Conservation (phyloP, 305 asterid genomes). For the Galium porrigens region DNA sequence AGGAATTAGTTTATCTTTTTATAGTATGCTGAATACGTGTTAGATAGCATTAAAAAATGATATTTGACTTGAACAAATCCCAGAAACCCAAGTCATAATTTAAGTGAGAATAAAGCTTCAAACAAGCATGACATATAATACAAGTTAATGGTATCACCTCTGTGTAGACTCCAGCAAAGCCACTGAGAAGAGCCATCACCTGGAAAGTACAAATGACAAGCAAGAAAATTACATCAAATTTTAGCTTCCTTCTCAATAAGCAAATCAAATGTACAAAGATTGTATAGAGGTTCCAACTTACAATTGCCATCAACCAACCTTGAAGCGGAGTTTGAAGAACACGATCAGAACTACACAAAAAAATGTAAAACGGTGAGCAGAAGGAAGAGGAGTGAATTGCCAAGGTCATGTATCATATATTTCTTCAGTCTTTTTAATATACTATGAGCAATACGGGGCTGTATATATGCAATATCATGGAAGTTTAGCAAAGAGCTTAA, state of each 20-base stretch:
- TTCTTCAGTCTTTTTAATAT: not conserved
- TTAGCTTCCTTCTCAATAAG: not conserved
- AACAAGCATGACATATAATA: slow-evolving; percentile 2
- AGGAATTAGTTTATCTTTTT: not conserved
- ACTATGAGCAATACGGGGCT: not conserved
- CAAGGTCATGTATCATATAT: not conserved
- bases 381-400: slow-evolving; percentile 11
- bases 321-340: slow-evolving; percentile 85
- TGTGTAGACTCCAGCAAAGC: slow-evolving; percentile 97
- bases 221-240: slow-evolving; percentile 1
- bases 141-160: slow-evolving; percentile 44
- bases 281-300: slow-evolving; percentile 38
- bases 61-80: not conserved
- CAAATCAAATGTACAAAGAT: not conserved
- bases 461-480: not conserved
- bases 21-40: slow-evolving; percentile 2
- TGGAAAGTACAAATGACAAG: slow-evolving; percentile 26
- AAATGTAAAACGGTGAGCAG: slow-evolving; percentile 22
- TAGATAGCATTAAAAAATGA: not conserved
- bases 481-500: slow-evolving; percentile 1
- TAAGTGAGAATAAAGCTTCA: not conserved
- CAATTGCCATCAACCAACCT: slow-evolving; percentile 99
- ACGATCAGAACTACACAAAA: slow-evolving; percentile 58
- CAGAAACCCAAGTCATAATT: not conserved
- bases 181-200: slow-evolving; percentile 98